Conservation (phyloP, 2,329 filamentous ascomycete species). For the Alternaria gansuensis region DNA sequence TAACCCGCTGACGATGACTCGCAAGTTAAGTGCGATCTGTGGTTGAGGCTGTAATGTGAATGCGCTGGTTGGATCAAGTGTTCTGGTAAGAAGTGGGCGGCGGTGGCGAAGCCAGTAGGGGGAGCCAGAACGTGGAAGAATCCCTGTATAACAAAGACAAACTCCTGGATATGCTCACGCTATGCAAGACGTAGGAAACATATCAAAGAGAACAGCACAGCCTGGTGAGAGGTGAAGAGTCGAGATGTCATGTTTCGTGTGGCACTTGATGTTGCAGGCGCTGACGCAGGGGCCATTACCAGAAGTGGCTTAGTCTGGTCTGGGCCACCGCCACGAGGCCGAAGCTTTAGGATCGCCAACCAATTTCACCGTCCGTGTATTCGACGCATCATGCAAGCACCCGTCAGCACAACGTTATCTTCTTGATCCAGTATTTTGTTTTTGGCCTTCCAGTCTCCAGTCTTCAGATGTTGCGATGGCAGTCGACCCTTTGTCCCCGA, state of each 20-base stretch:
- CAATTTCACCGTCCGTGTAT: slow-evolving; percentile 31
- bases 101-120: slow-evolving; percentile 42
- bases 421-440: slow-evolving; percentile 22
- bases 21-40: not conserved
- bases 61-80: slow-evolving; percentile 5
- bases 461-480: slow-evolving; percentile 72
- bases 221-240: slow-evolving; percentile 11
- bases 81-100: slow-evolving; percentile 32
- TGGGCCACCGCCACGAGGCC: slow-evolving; percentile 35
- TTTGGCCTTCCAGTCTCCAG: slow-evolving; percentile 31
- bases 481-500: slow-evolving; percentile 85
- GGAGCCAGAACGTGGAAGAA: slow-evolving; percentile 33
- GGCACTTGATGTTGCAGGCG: slow-evolving; percentile 18
- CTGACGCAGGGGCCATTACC: slow-evolving; percentile 20
- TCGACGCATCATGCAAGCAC: slow-evolving; percentile 35
- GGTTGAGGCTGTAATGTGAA: slow-evolving; percentile 3
- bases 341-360: slow-evolving; percentile 33
- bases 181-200: slow-evolving; percentile 38
- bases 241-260: slow-evolving; percentile 17
- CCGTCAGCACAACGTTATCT: slow-evolving; percentile 19
- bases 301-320: slow-evolving; percentile 20
- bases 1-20: not conserved
- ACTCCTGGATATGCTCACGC: slow-evolving; percentile 39
- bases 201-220: slow-evolving; percentile 15
- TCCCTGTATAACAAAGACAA: slow-evolving; percentile 19